Conservation (phyloP, 139 green algal genomes). For the Parachlorella kessleri region DNA sequence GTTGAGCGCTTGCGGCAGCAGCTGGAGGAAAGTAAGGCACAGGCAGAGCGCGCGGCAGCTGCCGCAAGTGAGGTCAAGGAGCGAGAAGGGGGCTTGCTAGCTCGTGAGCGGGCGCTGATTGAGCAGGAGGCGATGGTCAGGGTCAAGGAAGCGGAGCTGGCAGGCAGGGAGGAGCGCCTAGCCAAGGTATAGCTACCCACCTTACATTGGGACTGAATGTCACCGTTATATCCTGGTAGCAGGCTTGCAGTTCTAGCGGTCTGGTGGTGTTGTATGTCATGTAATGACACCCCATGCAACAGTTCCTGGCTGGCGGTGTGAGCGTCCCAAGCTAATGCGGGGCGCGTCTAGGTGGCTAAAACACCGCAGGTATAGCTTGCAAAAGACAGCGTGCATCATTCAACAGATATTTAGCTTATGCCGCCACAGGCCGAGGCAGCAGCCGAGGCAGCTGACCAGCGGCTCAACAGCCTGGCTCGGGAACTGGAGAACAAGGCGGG, state of each 20-base stretch:
- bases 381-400: no score
- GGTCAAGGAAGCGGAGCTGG: conserved; percentile 13
- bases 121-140: conserved; percentile 22
- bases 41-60: conserved; percentile 9
- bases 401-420: no score
- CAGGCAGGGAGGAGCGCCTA: neutral
- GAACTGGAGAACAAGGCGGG: conserved; percentile 18
- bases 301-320: no score
- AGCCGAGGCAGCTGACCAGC: conserved; percentile 3
- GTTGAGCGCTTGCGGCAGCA: conserved; percentile 18
- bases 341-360: no score
- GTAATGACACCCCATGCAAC: no score
- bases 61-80: conserved; percentile 16
- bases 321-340: no score
- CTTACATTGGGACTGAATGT: no score
- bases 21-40: conserved; percentile 25
- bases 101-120: conserved; percentile 2
- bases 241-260: no score
- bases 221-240: no score
- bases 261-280: no score
- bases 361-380: no score
- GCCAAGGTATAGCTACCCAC: neutral
- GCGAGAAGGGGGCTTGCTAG: conserved; percentile 2
- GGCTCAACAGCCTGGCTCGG: conserved; percentile 1
- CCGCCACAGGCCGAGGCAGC: conserved; percentile 3